phyloP scores from a whole-genome alignment of 1,139 yeast species.

The Lodderomyces margitis region DNA sequence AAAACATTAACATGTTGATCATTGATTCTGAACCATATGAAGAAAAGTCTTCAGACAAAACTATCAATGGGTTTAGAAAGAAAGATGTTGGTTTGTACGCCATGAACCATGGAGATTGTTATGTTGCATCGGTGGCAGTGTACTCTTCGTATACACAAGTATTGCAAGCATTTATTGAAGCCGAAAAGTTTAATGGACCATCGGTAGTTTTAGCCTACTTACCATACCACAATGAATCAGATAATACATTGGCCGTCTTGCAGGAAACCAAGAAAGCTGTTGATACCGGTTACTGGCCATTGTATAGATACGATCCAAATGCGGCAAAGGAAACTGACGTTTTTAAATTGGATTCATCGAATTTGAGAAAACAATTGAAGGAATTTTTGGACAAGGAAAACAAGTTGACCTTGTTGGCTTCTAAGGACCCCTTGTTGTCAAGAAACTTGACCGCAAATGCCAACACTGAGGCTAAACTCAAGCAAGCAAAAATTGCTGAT shows the following conservation, averaged over 20 bases:
- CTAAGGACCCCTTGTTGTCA: conserved; percentile 71
- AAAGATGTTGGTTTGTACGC: conserved; percentile 95
- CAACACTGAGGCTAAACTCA: conserved; percentile 51
- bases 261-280: conserved; percentile 89
- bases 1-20: conserved; percentile 79
- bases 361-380: conserved; percentile 71
- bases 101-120: conserved; percentile 87
- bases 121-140: conserved; percentile 93
- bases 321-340: conserved; percentile 46
- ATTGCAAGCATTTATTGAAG: conserved; percentile 84
- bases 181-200: conserved; percentile 85
- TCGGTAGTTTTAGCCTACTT: conserved; percentile 87
- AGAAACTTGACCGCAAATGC: conserved; percentile 70
- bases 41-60: conserved; percentile 24
- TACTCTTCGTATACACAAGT: conserved; percentile 93
- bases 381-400: conserved; percentile 88
- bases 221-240: conserved; percentile 68
- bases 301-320: conserved; percentile 79
- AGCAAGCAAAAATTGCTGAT: conserved; percentile 69
- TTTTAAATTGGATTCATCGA: conserved; percentile 82
- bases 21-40: conserved; percentile 89
- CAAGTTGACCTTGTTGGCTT: conserved; percentile 72
- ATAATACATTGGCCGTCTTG: conserved; percentile 69
- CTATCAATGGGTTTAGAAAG: conserved; percentile 55
- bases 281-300: conserved; percentile 94